These are phyloP conservation scores for Plasmodium coatneyi DNA, from an alignment of 169 alveolate species.

Conservation along the genomic window DNA sequence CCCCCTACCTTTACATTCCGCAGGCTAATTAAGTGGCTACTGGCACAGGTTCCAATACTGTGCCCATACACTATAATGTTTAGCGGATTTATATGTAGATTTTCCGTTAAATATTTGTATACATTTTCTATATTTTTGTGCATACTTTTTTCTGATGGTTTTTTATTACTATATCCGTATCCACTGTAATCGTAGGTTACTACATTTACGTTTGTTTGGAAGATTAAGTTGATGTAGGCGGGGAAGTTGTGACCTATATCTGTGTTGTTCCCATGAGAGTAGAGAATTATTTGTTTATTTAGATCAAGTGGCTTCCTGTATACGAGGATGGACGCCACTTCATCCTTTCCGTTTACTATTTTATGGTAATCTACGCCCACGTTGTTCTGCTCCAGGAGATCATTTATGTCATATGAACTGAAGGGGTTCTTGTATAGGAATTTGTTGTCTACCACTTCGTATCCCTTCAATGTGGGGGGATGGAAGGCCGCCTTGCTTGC, in stretches of 20 bases:
- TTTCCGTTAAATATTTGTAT: slow-evolving; percentile 78
- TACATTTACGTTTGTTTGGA: slow-evolving; percentile 81
- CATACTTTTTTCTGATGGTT: slow-evolving; percentile 82
- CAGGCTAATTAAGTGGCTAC: slow-evolving; percentile 82
- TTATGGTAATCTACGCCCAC: slow-evolving; percentile 12
- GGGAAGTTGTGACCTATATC: slow-evolving; percentile 89
- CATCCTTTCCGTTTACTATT: slow-evolving; percentile 17
- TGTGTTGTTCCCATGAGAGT: slow-evolving; percentile 92
- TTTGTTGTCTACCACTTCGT: slow-evolving; percentile 68
- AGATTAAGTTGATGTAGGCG: slow-evolving; percentile 76
- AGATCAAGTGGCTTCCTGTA: slow-evolving; percentile 32
- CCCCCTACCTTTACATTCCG: slow-evolving; percentile 87
- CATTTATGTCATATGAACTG: slow-evolving; percentile 1
- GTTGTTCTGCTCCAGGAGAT: not conserved
- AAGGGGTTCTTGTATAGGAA: slow-evolving; percentile 46
- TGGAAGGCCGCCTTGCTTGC: slow-evolving; percentile 81
- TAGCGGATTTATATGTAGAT: slow-evolving; percentile 78
- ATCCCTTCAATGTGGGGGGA: slow-evolving; percentile 82
- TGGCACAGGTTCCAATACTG: slow-evolving; percentile 92
- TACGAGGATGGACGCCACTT: not conserved
- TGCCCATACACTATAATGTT: slow-evolving; percentile 89
- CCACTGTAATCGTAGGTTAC: slow-evolving; percentile 93
- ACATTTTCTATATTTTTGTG: slow-evolving; percentile 84
- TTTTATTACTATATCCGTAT: slow-evolving; percentile 90
- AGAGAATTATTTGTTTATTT: slow-evolving; percentile 80